These are phyloP conservation scores for Beauveria caledonica DNA, from an alignment of 2,329 filamentous ascomycete species.

Conservation along the genomic window DNA sequence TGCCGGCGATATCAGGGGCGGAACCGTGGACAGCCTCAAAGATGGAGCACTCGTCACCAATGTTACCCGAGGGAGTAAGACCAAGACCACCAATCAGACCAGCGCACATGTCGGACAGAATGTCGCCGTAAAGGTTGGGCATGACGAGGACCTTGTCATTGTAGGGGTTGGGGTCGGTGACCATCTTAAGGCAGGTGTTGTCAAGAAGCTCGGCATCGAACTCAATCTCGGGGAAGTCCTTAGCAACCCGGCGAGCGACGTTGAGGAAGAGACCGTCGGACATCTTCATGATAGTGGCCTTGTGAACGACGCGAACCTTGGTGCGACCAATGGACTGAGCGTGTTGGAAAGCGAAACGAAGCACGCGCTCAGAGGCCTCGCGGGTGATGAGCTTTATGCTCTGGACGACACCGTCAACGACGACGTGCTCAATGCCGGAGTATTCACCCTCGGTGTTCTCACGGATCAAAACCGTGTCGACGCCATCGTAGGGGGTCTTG, in stretches of 20 bases:
- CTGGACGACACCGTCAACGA: constrained; percentile 96
- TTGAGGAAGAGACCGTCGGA: constrained; percentile 95
- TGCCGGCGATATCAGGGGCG: constrained; percentile 91
- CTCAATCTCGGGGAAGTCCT: constrained; percentile 92
- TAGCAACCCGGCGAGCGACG: constrained; percentile 75
- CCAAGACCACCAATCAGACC: constrained; percentile 96
- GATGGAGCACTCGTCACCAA: constrained; percentile 97
- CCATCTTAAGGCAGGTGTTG: constrained; percentile 99
- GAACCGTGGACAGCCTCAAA: constrained; percentile 99
- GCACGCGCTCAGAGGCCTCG: constrained; percentile 88
- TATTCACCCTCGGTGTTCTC: constrained; percentile 99
- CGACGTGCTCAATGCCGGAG: constrained; percentile 97
- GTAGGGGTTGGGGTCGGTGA: constrained; percentile 91
- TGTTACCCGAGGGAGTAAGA: constrained; percentile 95
- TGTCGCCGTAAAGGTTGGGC: constrained; percentile 99
- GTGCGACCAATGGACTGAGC: constrained; percentile 86
- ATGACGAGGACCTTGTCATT: constrained; percentile 98
- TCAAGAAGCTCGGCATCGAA: constrained; percentile 97
- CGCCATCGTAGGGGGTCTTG: constrained; percentile 97
- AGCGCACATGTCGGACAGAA: constrained; percentile 98
- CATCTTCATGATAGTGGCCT: constrained; percentile 99
- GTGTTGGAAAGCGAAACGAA: constrained; percentile 97
- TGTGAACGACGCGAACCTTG: constrained; percentile 98
- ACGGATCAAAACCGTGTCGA: constrained; percentile 95
- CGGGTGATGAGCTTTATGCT: constrained; percentile 99